A percentile compares a stretch with the other conserved stretches of the same genome.
Conservation (phyloP, 345 rosid species). For the Eutrema yunnanense region DNA sequence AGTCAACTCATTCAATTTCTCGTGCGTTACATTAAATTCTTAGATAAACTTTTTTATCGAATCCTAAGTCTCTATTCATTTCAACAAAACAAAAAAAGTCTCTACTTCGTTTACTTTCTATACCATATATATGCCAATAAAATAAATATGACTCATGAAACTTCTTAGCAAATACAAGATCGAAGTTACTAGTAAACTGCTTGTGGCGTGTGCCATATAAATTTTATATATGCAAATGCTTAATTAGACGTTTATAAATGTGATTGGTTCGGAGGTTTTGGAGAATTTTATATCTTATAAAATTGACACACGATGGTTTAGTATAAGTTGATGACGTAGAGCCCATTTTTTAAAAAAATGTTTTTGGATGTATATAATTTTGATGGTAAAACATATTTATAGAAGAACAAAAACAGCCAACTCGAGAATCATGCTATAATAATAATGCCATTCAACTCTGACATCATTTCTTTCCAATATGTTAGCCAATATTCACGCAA, state of each 20-base stretch:
- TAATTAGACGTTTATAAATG: neutral
- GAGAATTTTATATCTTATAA: neutral
- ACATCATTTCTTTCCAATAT: slow-evolving; percentile 19
- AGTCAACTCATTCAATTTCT: slow-evolving; percentile 25
- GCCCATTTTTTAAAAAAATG: neutral
- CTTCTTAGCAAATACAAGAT: slow-evolving; percentile 10
- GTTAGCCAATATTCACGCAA: slow-evolving; percentile 15
- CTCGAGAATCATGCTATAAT: slow-evolving; percentile 12
- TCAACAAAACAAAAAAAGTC: neutral
- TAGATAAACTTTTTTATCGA: slow-evolving; percentile 14
- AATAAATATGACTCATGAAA: slow-evolving; percentile 10
- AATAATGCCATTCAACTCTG: slow-evolving; percentile 29
- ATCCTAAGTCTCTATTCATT: slow-evolving; percentile 15
- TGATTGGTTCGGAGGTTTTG: neutral
- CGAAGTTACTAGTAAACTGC: neutral
- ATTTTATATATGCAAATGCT: neutral
- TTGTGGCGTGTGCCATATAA: slow-evolving; percentile 4
- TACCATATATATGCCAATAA: slow-evolving; percentile 1
- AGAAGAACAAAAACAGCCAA: neutral
- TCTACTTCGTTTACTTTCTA: slow-evolving; percentile 2
- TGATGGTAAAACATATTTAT: neutral
- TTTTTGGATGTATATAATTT: slow-evolving; percentile 12
- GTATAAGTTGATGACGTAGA: slow-evolving; percentile 18
- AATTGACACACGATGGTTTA: slow-evolving; percentile 7
- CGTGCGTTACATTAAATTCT: slow-evolving; percentile 19